These are phyloP conservation scores for Cyclotella atomus DNA, from an alignment of 108 stramenopile species.

Conservation along the genomic window DNA sequence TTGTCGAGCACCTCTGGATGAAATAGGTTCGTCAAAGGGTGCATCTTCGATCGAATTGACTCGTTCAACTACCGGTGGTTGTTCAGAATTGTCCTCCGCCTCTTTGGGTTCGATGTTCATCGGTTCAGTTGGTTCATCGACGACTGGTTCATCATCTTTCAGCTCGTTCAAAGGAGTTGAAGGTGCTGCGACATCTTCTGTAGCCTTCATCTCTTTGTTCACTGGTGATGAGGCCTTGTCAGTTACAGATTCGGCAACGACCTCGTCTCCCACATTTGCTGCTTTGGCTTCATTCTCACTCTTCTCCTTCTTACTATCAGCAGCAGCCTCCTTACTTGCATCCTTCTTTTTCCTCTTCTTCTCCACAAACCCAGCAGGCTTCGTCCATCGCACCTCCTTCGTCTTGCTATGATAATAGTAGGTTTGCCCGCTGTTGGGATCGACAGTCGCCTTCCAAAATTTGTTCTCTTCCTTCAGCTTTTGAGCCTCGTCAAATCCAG, in stretches of 20 bases:
- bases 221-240: too few species aligned
- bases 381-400: conserved; percentile 71
- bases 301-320: conserved; percentile 13
- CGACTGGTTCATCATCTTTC: too few species aligned
- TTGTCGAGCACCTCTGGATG: conserved; percentile 2
- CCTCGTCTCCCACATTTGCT: neutral
- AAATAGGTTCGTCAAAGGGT: conserved; percentile 40
- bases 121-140: neutral
- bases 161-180: too few species aligned
- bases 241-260: too few species aligned
- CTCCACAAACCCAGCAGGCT: conserved; percentile 59
- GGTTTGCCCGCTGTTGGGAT: conserved; percentile 60
- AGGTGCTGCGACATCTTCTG: too few species aligned
- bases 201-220: too few species aligned
- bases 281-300: neutral
- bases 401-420: conserved; percentile 79
- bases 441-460: conserved; percentile 61
- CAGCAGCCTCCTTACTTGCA: neutral
- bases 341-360: conserved; percentile 27
- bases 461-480: conserved; percentile 7
- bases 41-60: conserved; percentile 33
- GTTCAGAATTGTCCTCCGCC: neutral
- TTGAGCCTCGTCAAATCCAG: conserved; percentile 43
- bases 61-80: neutral
- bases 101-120: neutral